These are phyloP conservation scores for Candida alai DNA, from an alignment of 805 yeast genomes.

Conservation along the genomic window DNA sequence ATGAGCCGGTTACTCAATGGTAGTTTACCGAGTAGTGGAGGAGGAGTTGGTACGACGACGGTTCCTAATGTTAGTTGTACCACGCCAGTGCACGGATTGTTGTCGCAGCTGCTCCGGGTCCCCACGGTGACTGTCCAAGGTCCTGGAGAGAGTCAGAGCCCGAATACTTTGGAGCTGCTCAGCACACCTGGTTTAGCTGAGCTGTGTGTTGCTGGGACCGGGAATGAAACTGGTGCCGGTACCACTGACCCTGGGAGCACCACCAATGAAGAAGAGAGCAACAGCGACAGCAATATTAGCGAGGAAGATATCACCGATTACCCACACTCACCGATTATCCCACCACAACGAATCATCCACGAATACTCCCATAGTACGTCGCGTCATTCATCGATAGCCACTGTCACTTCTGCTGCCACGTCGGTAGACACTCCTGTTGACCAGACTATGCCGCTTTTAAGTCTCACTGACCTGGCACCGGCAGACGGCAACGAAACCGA, in stretches of 20 bases:
- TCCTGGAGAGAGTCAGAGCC: too few relatives aligned
- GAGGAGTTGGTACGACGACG: neutral
- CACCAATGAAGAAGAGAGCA: slow-evolving; percentile 2
- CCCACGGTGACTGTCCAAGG: too few relatives aligned
- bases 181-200: too few relatives aligned
- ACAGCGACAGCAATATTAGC: slow-evolving; percentile 4
- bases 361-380: neutral
- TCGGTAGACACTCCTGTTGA: slow-evolving; percentile 17
- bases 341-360: slow-evolving; percentile 5
- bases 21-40: too few relatives aligned
- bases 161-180: too few relatives aligned
- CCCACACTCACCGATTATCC: slow-evolving; percentile 13
- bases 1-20: neutral
- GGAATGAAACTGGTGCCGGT: neutral
- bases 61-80: neutral
- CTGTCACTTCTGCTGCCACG: neutral
- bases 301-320: slow-evolving; percentile 18
- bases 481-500: slow-evolving; percentile 16
- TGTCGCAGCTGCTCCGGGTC: too few relatives aligned
- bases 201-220: too few relatives aligned
- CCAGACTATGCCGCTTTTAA: slow-evolving; percentile 29
- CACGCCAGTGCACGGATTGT: neutral
- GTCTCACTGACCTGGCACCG: slow-evolving; percentile 17
- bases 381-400: slow-evolving; percentile 12
- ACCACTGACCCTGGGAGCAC: neutral